A percentile compares a stretch with the other conserved stretches of the same genome.
Evolutionary conservation across 2,329 filamentous ascomycete species (phyloP).

Genomic region (Colletotrichum sp.): DNA sequence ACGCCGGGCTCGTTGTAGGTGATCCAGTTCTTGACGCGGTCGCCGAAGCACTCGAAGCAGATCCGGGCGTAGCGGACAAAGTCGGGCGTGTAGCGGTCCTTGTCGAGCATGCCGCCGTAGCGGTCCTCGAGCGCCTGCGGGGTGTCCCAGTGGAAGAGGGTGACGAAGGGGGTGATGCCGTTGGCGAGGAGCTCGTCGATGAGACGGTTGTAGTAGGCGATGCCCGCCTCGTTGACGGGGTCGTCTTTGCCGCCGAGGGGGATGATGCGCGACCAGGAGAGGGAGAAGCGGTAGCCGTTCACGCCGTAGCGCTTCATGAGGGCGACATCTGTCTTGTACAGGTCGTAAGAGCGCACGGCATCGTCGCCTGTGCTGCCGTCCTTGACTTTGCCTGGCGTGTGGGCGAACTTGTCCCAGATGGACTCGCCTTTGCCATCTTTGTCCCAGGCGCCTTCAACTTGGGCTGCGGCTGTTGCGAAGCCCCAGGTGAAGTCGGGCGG

Average conservation of each 20-base stretch:
- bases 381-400: constrained; percentile 41
- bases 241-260: constrained; percentile 67
- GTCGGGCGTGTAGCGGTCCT: constrained; percentile 65
- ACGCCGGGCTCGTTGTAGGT: constrained; percentile 38
- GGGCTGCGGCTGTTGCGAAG: constrained; percentile 43
- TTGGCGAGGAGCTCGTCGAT: constrained; percentile 63
- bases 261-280: constrained; percentile 70
- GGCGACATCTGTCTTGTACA: constrained; percentile 58
- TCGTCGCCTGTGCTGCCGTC: constrained; percentile 44
- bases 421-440: constrained; percentile 44
- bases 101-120: constrained; percentile 66
- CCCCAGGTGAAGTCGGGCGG: constrained; percentile 42
- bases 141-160: constrained; percentile 70
- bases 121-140: constrained; percentile 63
- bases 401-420: constrained; percentile 45
- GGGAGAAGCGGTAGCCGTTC: constrained; percentile 66
- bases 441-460: constrained; percentile 47
- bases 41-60: constrained; percentile 61
- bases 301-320: constrained; percentile 64
- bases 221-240: constrained; percentile 63
- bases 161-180: constrained; percentile 64
- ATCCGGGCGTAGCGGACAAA: constrained; percentile 63
- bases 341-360: constrained; percentile 40
- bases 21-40: constrained; percentile 66
- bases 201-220: constrained; percentile 64